phyloP scores from a whole-genome alignment of 495 filamentous ascomycete species.

The Tuber aestivum region DNA sequence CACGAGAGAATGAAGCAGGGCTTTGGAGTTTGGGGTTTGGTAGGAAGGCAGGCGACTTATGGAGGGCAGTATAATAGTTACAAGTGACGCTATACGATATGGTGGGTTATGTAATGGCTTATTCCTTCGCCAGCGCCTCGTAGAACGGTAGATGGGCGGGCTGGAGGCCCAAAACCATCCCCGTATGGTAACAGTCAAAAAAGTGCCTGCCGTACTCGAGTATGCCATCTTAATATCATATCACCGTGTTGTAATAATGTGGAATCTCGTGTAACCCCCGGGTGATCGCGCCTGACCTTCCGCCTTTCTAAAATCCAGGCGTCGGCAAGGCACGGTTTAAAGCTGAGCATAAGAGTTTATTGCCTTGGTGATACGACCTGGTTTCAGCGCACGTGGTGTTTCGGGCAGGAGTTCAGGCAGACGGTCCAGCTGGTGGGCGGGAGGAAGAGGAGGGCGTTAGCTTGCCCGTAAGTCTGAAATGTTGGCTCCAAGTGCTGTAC shows the following conservation, averaged over 20 bases:
- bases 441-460: too few relatives aligned
- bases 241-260: not conserved
- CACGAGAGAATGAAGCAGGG: too few relatives aligned
- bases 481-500: too few relatives aligned
- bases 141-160: too few relatives aligned
- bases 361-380: not conserved
- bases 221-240: not conserved
- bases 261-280: not conserved
- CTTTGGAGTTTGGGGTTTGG: not conserved
- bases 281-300: too few relatives aligned
- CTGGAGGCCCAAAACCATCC: too few relatives aligned
- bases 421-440: not conserved
- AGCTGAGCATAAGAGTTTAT: not conserved
- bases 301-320: not conserved
- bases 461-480: too few relatives aligned
- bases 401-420: not conserved
- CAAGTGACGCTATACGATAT: not conserved
- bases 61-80: not conserved
- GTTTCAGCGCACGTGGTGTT: not conserved
- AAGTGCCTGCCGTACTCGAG: too few relatives aligned
- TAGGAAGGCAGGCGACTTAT: not conserved
- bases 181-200: too few relatives aligned
- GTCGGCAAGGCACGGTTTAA: not conserved
- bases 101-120: not conserved
- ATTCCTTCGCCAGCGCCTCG: too few relatives aligned